Percentiles rank a stretch among this genome's conserved stretches.
Evolutionary conservation across 2,329 filamentous ascomycete species (phyloP).

Genomic region (Cercospora sp.): DNA sequence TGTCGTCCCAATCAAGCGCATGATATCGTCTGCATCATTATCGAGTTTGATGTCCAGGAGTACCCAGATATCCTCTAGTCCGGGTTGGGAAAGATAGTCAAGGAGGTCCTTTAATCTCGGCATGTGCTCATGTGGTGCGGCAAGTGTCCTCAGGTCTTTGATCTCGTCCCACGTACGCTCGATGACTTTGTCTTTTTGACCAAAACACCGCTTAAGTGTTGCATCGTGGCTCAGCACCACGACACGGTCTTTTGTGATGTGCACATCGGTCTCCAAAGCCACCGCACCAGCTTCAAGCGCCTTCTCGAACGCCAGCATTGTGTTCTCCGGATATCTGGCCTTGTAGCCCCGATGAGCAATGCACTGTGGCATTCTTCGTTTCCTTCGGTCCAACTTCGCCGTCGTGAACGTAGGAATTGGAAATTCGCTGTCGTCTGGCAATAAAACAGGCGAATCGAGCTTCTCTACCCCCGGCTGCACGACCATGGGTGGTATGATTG

Average conservation of each 20-base stretch:
- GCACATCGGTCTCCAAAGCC: constrained; percentile 85
- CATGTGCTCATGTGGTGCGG: constrained; percentile 69
- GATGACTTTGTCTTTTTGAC: constrained; percentile 67
- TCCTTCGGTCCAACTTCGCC: constrained; percentile 28
- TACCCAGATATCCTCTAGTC: constrained; percentile 70
- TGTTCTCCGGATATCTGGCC: constrained; percentile 79
- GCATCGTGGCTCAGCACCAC: constrained; percentile 73
- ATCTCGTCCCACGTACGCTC: constrained; percentile 78
- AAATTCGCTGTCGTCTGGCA: constrained; percentile 31
- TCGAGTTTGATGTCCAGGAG: constrained; percentile 87
- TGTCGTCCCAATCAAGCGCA: constrained; percentile 66
- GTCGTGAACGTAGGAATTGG: constrained; percentile 29
- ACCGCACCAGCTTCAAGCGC: constrained; percentile 74
- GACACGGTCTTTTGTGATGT: constrained; percentile 77
- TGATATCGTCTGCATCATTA: constrained; percentile 69
- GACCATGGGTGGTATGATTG: constrained; percentile 33
- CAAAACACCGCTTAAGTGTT: constrained; percentile 78
- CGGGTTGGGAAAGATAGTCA: constrained; percentile 66
- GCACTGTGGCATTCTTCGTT: constrained; percentile 60
- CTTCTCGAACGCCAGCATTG: constrained; percentile 72
- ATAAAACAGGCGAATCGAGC: constrained; percentile 30
- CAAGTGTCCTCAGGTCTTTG: constrained; percentile 65
- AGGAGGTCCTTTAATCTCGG: constrained; percentile 74
- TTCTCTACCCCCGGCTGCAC: constrained; percentile 37
- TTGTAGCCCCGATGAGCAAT: constrained; percentile 82